Percentiles rank a stretch among this genome's conserved stretches.
phyloP scores from a whole-genome alignment of 805 yeast species.

The Yarrowia divulgata region DNA sequence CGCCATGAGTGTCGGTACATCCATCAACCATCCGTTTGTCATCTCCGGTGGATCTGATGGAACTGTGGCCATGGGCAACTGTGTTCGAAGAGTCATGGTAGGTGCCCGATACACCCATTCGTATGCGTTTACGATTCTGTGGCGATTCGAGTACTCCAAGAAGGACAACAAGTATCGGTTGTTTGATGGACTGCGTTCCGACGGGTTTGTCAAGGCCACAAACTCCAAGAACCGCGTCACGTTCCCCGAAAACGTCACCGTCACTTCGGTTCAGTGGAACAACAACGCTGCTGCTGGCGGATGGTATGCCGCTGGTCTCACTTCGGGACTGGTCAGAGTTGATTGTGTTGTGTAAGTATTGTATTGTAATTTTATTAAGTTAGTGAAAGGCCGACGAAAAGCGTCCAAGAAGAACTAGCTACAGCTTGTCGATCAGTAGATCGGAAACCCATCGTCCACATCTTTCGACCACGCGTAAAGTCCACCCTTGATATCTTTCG shows the following conservation, averaged over 20 bases:
- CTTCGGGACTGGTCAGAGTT: slow-evolving; percentile 59
- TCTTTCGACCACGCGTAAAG: slow-evolving; percentile 68
- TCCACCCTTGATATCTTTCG: slow-evolving; percentile 81
- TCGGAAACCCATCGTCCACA: slow-evolving; percentile 68
- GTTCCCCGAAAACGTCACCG: slow-evolving; percentile 58
- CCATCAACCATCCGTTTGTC: slow-evolving; percentile 57
- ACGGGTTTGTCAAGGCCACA: slow-evolving; percentile 46
- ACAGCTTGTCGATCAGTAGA: slow-evolving; percentile 56
- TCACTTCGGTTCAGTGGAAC: slow-evolving; percentile 66
- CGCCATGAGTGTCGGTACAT: slow-evolving; percentile 53
- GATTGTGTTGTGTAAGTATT: slow-evolving; percentile 40
- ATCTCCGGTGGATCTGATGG: slow-evolving; percentile 63
- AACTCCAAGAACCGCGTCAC: slow-evolving; percentile 45
- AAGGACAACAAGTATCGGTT: slow-evolving; percentile 51
- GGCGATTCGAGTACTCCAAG: slow-evolving; percentile 54
- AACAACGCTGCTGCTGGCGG: slow-evolving; percentile 56
- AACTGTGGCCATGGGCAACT: slow-evolving; percentile 53
- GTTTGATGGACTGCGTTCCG: slow-evolving; percentile 54
- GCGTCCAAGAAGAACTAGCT: no score
- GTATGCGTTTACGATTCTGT: slow-evolving; percentile 45
- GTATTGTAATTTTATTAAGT: slow-evolving; percentile 3
- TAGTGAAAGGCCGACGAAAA: not conserved
- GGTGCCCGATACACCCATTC: slow-evolving; percentile 44
- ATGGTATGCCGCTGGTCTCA: slow-evolving; percentile 62
- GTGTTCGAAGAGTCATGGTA: slow-evolving; percentile 49